A percentile compares a stretch with the other conserved stretches of the same genome.
Conservation (phyloP, 352 stramenopile genomes). For the Globisporangium paddicum region DNA sequence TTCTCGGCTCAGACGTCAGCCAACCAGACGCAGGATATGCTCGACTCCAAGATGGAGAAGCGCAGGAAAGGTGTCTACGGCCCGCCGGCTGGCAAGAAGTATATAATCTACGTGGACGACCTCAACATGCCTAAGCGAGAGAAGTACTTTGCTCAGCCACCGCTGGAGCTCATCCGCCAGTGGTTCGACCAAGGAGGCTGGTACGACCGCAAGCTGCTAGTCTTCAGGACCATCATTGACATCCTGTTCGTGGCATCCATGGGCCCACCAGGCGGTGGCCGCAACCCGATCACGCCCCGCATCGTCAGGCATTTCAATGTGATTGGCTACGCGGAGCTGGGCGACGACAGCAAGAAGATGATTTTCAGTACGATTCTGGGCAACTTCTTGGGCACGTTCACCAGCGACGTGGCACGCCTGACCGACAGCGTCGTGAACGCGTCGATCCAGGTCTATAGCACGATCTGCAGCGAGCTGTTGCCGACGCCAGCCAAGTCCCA, state of each 20-base stretch:
- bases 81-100: slow-evolving; percentile 88
- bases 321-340: slow-evolving; percentile 89
- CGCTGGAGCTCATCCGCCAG: slow-evolving; percentile 93
- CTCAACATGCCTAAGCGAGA: slow-evolving; percentile 95
- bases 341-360: slow-evolving; percentile 83
- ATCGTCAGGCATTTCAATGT: slow-evolving; percentile 93
- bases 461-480: slow-evolving; percentile 85
- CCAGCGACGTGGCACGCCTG: slow-evolving; percentile 50
- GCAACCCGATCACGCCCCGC: slow-evolving; percentile 89
- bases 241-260: slow-evolving; percentile 90
- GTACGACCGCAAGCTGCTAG: slow-evolving; percentile 93
- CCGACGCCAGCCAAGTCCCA: slow-evolving; percentile 93
- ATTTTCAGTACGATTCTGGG: slow-evolving; percentile 93
- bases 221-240: slow-evolving; percentile 87
- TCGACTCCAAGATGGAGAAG: slow-evolving; percentile 93
- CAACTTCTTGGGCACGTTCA: slow-evolving; percentile 70
- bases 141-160: slow-evolving; percentile 92
- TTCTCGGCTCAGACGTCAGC: slow-evolving; percentile 92
- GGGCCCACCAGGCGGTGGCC: slow-evolving; percentile 89
- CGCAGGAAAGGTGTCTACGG: slow-evolving; percentile 91
- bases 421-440: slow-evolving; percentile 69
- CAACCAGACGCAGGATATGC: slow-evolving; percentile 91
- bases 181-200: slow-evolving; percentile 93
- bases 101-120: slow-evolving; percentile 95
- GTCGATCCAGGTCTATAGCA: slow-evolving; percentile 91